Evolutionary conservation across 768 basidiomycete genomes (phyloP), one percentile per base, ranked within the genome.

Genomic region (Amanita jacksonii): DNA sequence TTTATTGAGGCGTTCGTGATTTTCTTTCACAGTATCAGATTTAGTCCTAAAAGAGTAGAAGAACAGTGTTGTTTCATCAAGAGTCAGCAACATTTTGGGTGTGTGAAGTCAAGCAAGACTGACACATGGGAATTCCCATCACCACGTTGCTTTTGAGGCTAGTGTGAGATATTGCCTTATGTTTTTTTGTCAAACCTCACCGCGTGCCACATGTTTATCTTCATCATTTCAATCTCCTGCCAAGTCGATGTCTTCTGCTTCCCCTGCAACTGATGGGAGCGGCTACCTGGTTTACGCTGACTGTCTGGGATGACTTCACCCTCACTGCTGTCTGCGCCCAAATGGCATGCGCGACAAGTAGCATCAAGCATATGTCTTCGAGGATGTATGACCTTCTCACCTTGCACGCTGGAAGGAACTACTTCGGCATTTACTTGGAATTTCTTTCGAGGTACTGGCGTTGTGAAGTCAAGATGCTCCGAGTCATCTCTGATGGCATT

Each of bases 11-110:
- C 37, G 10, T n/a, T n/a, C n/a, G 23, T 40, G 5, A 18, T 15
- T 40, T 25, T 40, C 23, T 3, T 40, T 28, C 25, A 28, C 38
- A 9, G 25, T 18, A 28, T n/a, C 38, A 9, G 13, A 12, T 3
- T 24, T 28, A 15, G 25, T 6, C 38, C 38, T 40, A 40, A n/a
- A 28, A 40, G 38, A 25, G 38, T 40, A 40, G 18, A 40, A 40
- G 38, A 25, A 40, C 25, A 40, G 12, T 2, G 38, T 40, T 40
- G 38, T 40, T 40, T 40, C 38, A 40, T 40, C 37, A 13, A 23
- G 22, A 15, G 25, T 40, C 38, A 40, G 25, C 5, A 40, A 40
- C 25, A 40, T 25, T 5, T 6, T 40, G 18, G 20, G 37, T 38
- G 37, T 38, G 37, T 38, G 37, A 38, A 38, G n/a, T n/a, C n/a